Conservation (phyloP, 495 filamentous ascomycete species). For the Poronia punctata region DNA sequence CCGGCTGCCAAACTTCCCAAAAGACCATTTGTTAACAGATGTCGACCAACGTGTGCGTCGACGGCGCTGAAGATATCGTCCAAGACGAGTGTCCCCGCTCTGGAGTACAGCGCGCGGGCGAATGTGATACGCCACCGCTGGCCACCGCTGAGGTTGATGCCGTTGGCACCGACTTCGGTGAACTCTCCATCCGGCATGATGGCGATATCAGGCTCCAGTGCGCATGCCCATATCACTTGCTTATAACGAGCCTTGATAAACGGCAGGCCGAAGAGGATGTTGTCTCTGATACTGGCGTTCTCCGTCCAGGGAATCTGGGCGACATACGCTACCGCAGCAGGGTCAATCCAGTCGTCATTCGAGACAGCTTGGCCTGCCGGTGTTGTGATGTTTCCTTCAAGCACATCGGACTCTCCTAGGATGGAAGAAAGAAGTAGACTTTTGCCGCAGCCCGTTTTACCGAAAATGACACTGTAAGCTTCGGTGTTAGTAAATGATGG, state of each 20-base stretch:
- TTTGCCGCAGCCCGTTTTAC: constrained; percentile 63
- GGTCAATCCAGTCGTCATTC: constrained; percentile 64
- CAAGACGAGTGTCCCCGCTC: constrained; percentile 69
- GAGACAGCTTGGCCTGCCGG: constrained; percentile 54
- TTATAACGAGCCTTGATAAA: constrained; percentile 56
- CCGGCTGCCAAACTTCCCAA: constrained; percentile 59
- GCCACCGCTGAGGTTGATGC: constrained; percentile 77
- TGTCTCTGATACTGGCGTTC: constrained; percentile 68
- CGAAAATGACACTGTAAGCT: constrained; percentile 61
- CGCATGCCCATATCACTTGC: constrained; percentile 60
- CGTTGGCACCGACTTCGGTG: constrained; percentile 76
- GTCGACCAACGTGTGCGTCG: constrained; percentile 67
- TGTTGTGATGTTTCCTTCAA: constrained; percentile 44
- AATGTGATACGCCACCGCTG: constrained; percentile 77
- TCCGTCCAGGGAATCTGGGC: constrained; percentile 84
- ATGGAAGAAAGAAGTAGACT: constrained; percentile 59
- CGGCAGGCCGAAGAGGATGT: constrained; percentile 69
- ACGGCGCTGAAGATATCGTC: constrained; percentile 82
- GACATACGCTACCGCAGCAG: constrained; percentile 64
- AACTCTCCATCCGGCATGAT: constrained; percentile 66
- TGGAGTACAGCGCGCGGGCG: constrained; percentile 70
- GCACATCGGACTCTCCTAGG: constrained; percentile 55
- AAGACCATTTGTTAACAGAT: constrained; percentile 68
- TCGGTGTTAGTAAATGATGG: no score
- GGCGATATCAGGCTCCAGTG: constrained; percentile 64